Conservation (phyloP, 805 yeast genomes). For the Kregervanrija fluxuum region DNA sequence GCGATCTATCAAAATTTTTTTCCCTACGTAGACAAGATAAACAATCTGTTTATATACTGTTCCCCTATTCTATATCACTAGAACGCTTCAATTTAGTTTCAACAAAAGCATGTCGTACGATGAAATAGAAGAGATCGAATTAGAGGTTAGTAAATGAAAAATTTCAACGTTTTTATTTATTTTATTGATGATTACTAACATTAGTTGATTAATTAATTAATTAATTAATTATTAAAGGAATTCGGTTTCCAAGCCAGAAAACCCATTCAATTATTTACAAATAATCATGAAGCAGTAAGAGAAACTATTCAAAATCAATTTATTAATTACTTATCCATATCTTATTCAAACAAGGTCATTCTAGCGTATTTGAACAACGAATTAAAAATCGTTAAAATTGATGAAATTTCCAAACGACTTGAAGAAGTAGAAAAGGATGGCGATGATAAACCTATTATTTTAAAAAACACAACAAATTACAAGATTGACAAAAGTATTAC, state of each 20-base stretch:
- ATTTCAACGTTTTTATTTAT: too few species aligned
- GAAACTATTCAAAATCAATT: slow-evolving; percentile 3
- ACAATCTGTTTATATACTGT: too few species aligned
- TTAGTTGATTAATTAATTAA: neutral
- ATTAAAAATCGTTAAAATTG: slow-evolving; percentile 15
- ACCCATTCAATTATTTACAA: slow-evolving; percentile 19
- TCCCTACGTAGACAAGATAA: too few species aligned
- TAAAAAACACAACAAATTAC: neutral
- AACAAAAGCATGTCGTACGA: slow-evolving; percentile 5
- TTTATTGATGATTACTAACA: slow-evolving; percentile 5
- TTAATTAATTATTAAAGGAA: slow-evolving; percentile 10
- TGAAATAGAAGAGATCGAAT: slow-evolving; percentile 12
- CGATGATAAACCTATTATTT: neutral
- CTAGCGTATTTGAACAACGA: slow-evolving; percentile 15
- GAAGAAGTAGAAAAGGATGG: slow-evolving; percentile 10
- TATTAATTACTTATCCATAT: slow-evolving; percentile 16
- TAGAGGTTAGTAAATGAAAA: slow-evolving; percentile 16
- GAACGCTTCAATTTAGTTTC: neutral
- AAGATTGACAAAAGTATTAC: slow-evolving; percentile 4
- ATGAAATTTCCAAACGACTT: slow-evolving; percentile 11
- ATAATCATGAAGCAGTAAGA: neutral
- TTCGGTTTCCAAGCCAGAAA: slow-evolving; percentile 25
- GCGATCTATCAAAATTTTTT: too few species aligned
- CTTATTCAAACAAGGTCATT: slow-evolving; percentile 12
- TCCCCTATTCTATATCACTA: neutral